A percentile compares a stretch with the other conserved stretches of the same genome.
Conservation (phyloP, 805 yeast species). For the Saccharomyces paradoxus region DNA sequence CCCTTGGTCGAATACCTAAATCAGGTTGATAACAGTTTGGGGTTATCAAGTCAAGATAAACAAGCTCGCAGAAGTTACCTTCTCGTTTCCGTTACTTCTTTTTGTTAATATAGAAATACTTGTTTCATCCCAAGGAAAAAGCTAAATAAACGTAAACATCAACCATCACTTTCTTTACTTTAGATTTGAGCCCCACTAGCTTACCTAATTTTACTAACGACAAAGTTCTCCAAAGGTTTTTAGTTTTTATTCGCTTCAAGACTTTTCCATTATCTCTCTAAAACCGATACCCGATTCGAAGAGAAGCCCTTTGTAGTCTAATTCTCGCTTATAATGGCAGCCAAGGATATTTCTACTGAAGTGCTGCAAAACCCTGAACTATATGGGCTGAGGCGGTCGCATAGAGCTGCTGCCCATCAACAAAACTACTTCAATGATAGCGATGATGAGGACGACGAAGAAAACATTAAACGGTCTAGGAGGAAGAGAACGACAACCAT, state of each 20-base stretch:
- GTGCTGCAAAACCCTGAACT: slow-evolving; percentile 65
- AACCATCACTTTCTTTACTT: neutral
- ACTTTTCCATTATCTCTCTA: neutral
- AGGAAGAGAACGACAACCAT: slow-evolving; percentile 16
- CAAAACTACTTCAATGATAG: slow-evolving; percentile 17
- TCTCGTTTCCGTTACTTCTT: neutral
- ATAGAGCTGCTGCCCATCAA: slow-evolving; percentile 43
- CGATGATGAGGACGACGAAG: slow-evolving; percentile 29
- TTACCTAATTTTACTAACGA: neutral
- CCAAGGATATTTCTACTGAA: slow-evolving; percentile 40
- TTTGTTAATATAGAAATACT: neutral
- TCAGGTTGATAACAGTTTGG: neutral
- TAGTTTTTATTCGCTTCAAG: slow-evolving; percentile 3
- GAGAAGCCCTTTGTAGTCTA: neutral
- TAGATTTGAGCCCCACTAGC: neutral
- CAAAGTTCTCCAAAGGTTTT: neutral
- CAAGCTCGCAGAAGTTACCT: neutral
- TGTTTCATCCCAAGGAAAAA: neutral
- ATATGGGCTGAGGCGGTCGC: slow-evolving; percentile 75
- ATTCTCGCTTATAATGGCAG: slow-evolving; percentile 4
- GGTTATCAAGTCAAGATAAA: neutral
- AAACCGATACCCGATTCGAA: neutral
- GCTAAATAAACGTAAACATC: neutral
- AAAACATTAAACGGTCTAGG: slow-evolving; percentile 15
- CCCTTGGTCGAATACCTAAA: neutral